Evolutionary conservation across 352 stramenopile species (phyloP), one percentile per base, ranked within the genome.

Genomic region (Phytophthora pini): DNA sequence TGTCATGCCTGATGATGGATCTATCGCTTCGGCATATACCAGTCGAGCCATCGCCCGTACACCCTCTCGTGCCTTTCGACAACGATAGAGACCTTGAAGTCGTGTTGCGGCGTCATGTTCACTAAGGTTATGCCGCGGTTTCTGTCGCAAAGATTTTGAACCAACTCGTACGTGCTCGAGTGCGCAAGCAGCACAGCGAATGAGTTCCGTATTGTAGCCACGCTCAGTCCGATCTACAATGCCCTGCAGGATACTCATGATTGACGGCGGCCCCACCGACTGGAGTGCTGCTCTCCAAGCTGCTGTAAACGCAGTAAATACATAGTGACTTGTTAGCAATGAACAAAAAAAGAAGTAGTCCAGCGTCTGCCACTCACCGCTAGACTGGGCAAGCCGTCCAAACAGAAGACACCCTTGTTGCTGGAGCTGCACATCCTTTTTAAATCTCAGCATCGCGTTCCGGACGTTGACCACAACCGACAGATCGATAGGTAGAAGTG

Each of bases 71-170:
- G 84, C 84, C 51, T 89, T 87, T 29, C 81, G 73, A 11, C 45
- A 77, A 24, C 80, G 80, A 54, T 78, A 92, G n/a, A 93, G 44
- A 15, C 67, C 58, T 54, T 93, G 84, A 43, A 93, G 79, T 47
- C 74, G 44, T 48, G 31, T 72, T 15, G 78, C 78, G 10, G 82
- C 82, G 2, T 72, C 59, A 5, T 74, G 52, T 51, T 66, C 43
- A 24, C 20, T 74, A 5, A 80, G 50, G n/a, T 31, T 55, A 39
- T 27, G 49, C 26, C 27, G 40, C 55, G 47, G 53, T 44, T 58
- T 58, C 11, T 61, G 50, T 0, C 15, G 57, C 24, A 61, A 74
- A 20, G 22, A 40, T 17, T 9, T 43, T 43, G 69, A 24, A 40
- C 58, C 27, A 45, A 60, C 51, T 52, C 65, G 56, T 12, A 89